Conservation (phyloP, 225 moss, liverwort and hornwort genomes). For the Rhytidiadelphus loreus region DNA sequence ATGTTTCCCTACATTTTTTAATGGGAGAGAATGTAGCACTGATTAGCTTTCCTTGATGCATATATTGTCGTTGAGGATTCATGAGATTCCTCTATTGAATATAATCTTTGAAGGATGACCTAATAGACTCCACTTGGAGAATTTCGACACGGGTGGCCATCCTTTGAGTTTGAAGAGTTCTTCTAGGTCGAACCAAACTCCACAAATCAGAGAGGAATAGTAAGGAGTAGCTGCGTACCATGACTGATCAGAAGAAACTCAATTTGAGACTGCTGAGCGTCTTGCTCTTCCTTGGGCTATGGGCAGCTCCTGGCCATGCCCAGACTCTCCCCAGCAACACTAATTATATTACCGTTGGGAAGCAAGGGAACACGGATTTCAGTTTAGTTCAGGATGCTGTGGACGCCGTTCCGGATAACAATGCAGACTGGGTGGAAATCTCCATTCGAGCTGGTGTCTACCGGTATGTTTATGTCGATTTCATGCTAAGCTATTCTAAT, state of each 20-base stretch:
- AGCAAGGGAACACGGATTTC: background rate
- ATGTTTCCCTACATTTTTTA: background rate
- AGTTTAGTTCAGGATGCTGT: background rate
- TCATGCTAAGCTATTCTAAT: background rate
- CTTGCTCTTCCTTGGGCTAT: background rate
- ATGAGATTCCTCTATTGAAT: background rate
- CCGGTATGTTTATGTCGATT: background rate
- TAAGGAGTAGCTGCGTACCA: background rate
- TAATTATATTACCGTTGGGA: background rate
- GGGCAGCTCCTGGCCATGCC: background rate
- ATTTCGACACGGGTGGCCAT: background rate
- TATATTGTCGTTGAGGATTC: background rate
- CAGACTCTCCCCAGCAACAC: background rate
- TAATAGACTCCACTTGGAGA: too few relatives aligned
- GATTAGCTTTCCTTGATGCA: background rate
- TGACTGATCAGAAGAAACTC: background rate
- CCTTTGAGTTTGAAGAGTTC: background rate
- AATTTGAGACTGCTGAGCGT: background rate
- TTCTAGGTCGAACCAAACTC: background rate
- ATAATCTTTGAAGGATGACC: background rate
- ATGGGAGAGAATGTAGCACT: background rate
- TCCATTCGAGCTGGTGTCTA: background rate
- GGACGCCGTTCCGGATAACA: background rate
- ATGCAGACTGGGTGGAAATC: background rate
- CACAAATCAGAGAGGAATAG: background rate